Percentiles rank a stretch among this genome's conserved stretches.
These are phyloP conservation scores for Exserohilum rostratum DNA, from an alignment of 2,329 filamentous ascomycete species.

Conservation along the genomic window DNA sequence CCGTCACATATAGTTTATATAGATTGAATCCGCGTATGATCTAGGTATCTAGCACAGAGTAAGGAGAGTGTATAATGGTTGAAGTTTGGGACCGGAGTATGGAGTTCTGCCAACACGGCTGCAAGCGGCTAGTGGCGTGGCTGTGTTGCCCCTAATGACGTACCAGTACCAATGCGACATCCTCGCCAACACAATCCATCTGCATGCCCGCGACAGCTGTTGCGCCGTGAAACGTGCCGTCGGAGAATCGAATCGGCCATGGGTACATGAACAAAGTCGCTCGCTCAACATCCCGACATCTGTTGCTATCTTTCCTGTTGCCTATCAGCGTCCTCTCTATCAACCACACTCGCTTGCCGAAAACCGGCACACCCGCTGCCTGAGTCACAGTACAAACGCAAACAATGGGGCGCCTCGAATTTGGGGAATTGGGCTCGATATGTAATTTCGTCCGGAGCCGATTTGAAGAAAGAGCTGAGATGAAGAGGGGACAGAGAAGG, in stretches of 20 bases:
- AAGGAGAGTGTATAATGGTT: neutral
- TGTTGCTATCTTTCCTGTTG: constrained; percentile 1
- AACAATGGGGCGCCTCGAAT: constrained; percentile 16
- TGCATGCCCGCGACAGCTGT: constrained; percentile 8
- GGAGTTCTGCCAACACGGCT: constrained; percentile 4
- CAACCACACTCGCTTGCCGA: constrained; percentile 6
- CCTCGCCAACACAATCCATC: constrained; percentile 7
- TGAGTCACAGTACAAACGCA: neutral
- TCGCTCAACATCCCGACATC: neutral
- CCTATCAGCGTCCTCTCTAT: neutral
- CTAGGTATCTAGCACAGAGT: neutral
- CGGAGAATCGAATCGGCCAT: constrained; percentile 2
- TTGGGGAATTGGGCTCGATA: constrained; percentile 14
- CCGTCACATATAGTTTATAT: neutral
- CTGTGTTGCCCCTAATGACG: constrained; percentile 16
- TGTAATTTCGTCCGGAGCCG: constrained; percentile 17
- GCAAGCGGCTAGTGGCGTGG: constrained; percentile 15
- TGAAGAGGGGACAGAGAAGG: constrained; percentile 11
- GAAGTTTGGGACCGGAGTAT: constrained; percentile 8
- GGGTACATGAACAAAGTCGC: neutral
- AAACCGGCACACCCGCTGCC: constrained; percentile 5
- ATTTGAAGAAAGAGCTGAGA: constrained; percentile 18
- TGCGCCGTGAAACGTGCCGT: constrained; percentile 17
- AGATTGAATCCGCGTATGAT: neutral
- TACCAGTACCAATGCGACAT: constrained; percentile 9